phyloP scores from a whole-genome alignment of 768 basidiomycete species.

The Rhodotorula babjevae region DNA sequence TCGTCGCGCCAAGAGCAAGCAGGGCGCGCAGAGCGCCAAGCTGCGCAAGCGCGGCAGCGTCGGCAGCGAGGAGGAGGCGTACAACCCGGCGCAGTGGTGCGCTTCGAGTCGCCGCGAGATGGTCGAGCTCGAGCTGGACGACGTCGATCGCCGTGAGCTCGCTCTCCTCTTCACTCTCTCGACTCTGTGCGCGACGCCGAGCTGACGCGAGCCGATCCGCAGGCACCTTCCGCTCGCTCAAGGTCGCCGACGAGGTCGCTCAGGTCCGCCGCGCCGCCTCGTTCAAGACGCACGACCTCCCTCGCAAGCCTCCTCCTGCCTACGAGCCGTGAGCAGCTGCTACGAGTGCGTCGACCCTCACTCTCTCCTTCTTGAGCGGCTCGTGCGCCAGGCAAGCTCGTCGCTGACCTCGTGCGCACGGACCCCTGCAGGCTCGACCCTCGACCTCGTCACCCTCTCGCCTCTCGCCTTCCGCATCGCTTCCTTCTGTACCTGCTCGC shows the following conservation, averaged over 20 bases:
- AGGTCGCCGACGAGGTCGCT: background rate
- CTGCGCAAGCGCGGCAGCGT: background rate
- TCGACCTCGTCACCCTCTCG: too few species aligned
- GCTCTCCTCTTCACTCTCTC: background rate
- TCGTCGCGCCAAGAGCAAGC: background rate
- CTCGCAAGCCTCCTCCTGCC: constrained; percentile 2
- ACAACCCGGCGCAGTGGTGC: background rate
- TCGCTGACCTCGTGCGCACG: too few species aligned
- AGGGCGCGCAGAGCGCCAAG: background rate
- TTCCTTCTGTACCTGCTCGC: too few species aligned
- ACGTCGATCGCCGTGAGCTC: background rate
- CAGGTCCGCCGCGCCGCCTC: background rate
- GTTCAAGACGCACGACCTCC: background rate
- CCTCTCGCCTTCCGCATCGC: too few species aligned
- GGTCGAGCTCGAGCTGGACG: background rate
- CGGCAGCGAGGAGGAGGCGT: background rate
- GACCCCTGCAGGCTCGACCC: too few species aligned
- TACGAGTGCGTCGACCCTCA: background rate
- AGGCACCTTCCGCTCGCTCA: background rate
- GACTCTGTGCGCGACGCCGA: too few species aligned
- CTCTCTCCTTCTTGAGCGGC: too few species aligned
- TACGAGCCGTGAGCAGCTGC: background rate
- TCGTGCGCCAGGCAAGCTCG: too few species aligned
- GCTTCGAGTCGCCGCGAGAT: background rate
- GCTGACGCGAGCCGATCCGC: background rate